Evolutionary conservation across 2,329 filamentous ascomycete species (phyloP).

Genomic region (Gnomoniopsis sp.): DNA sequence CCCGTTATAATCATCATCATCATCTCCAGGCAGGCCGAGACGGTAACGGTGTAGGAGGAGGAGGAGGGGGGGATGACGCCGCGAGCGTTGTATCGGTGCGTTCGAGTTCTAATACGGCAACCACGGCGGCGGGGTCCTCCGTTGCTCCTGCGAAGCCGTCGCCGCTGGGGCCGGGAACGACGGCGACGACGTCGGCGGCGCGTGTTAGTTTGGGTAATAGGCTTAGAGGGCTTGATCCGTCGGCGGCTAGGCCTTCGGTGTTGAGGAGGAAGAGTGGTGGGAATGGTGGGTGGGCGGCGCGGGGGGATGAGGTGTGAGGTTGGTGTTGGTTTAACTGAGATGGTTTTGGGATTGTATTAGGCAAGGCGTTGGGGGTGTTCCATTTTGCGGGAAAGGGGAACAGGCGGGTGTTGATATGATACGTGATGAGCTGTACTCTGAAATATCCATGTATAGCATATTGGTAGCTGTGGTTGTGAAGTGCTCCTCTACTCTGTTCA

Average conservation of each 20-base stretch:
- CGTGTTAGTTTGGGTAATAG: constrained; percentile 48
- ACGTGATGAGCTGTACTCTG: too few relatives aligned
- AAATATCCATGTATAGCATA: too few relatives aligned
- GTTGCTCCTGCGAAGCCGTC: constrained; percentile 20
- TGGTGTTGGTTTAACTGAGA: too few relatives aligned
- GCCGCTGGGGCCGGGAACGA: constrained; percentile 27
- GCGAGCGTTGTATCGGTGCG: constrained; percentile 30
- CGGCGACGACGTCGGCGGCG: constrained; percentile 42
- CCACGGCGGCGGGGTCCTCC: not conserved
- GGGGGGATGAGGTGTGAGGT: too few relatives aligned
- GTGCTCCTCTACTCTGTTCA: too few relatives aligned
- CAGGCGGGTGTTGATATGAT: too few relatives aligned
- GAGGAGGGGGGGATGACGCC: constrained; percentile 33
- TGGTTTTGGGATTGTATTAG: too few relatives aligned
- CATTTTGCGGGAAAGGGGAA: too few relatives aligned
- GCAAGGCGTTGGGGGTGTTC: too few relatives aligned
- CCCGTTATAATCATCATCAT: not conserved
- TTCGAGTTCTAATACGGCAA: constrained; percentile 3
- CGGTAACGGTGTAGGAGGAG: constrained; percentile 25
- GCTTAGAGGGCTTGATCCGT: constrained; percentile 33
- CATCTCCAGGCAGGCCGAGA: too few relatives aligned
- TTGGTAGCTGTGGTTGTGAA: too few relatives aligned
- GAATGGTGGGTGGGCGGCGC: too few relatives aligned
- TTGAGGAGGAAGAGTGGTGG: constrained; percentile 6
- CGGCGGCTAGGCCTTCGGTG: constrained; percentile 1